Conservation (phyloP, 768 basidiomycete species). For the Gymnopilus dilepis region DNA sequence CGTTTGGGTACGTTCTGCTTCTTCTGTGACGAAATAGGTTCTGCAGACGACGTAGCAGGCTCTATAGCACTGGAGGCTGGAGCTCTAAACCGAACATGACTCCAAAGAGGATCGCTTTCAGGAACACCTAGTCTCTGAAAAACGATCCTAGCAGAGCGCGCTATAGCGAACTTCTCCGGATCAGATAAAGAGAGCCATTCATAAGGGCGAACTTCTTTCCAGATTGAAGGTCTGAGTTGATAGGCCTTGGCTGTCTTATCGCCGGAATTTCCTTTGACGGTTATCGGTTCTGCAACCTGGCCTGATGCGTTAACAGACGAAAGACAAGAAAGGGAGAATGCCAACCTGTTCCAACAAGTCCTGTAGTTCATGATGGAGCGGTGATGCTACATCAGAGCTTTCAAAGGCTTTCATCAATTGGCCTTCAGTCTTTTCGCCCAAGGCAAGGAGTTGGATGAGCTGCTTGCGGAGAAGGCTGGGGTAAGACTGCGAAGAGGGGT, state of each 20-base stretch:
- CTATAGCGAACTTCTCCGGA: conserved; percentile 52
- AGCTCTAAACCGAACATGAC: conserved; percentile 45
- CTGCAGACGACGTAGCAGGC: conserved; percentile 8
- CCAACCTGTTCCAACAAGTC: conserved; percentile 56
- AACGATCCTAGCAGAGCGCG: conserved; percentile 54
- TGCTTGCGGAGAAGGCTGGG: conserved; percentile 36
- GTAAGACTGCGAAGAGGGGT: conserved; percentile 13
- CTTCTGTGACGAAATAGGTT: conserved; percentile 16
- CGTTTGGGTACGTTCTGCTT: conserved; percentile 45
- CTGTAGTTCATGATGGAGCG: conserved; percentile 47
- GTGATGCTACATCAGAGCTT: conserved; percentile 39
- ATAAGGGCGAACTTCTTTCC: conserved; percentile 74
- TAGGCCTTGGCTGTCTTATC: conserved; percentile 47
- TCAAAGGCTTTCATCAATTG: conserved; percentile 54
- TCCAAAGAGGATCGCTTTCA: conserved; percentile 68
- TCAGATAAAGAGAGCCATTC: conserved; percentile 60
- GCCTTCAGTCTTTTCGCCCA: conserved; percentile 53
- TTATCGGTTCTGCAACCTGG: conserved; percentile 57
- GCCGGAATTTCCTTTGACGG: conserved; percentile 38
- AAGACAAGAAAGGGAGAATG: conserved; percentile 5
- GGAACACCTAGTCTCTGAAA: conserved; percentile 59
- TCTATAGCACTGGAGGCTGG: conserved; percentile 17
- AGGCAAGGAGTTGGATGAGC: conserved; percentile 59
- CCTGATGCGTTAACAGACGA: conserved; percentile 5
- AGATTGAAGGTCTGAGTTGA: conserved; percentile 58